phyloP scores from a whole-genome alignment of 176 grass and related monocot genomes.

The Oryza glumipatula region DNA sequence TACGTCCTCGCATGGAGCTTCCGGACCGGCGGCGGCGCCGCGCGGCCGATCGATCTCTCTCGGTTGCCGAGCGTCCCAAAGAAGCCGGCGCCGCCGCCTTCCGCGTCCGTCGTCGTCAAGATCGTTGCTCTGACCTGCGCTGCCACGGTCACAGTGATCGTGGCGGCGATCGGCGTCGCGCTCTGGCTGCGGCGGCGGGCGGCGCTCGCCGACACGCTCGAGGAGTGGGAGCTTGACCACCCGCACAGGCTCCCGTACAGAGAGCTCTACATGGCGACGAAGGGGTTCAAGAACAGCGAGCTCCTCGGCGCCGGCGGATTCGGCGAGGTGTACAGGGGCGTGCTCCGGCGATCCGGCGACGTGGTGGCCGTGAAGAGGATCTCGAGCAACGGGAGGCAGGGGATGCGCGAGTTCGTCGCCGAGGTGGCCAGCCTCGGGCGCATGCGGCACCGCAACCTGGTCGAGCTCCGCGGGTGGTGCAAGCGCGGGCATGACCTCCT shows the following conservation, averaged over 20 bases:
- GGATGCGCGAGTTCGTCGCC: conserved; percentile 54
- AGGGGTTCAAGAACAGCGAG: conserved; percentile 45
- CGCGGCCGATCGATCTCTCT: conserved; percentile 31
- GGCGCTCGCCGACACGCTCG: conserved; percentile 37
- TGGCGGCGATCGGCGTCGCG: background rate
- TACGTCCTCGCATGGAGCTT: conserved; percentile 58
- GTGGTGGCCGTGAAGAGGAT: conserved; percentile 49
- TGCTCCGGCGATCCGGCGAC: conserved; percentile 14
- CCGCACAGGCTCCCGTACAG: conserved; percentile 46
- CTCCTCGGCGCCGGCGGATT: conserved; percentile 49
- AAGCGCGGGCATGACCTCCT: conserved; percentile 45
- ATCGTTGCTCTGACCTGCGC: background rate
- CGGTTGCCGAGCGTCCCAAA: conserved; percentile 15
- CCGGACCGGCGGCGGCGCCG: background rate
- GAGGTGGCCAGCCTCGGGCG: conserved; percentile 50
- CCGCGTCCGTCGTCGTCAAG: background rate
- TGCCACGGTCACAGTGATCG: background rate
- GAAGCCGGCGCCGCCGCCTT: background rate
- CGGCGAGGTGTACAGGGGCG: conserved; percentile 47
- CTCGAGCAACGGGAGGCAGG: conserved; percentile 40
- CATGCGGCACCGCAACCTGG: conserved; percentile 51
- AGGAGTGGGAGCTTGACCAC: conserved; percentile 54
- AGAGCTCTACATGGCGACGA: conserved; percentile 47
- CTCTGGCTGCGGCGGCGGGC: conserved; percentile 19
- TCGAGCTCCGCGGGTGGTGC: conserved; percentile 57